phyloP scores from a whole-genome alignment of 805 yeast genomes.

The Ogataea glucozyma region DNA sequence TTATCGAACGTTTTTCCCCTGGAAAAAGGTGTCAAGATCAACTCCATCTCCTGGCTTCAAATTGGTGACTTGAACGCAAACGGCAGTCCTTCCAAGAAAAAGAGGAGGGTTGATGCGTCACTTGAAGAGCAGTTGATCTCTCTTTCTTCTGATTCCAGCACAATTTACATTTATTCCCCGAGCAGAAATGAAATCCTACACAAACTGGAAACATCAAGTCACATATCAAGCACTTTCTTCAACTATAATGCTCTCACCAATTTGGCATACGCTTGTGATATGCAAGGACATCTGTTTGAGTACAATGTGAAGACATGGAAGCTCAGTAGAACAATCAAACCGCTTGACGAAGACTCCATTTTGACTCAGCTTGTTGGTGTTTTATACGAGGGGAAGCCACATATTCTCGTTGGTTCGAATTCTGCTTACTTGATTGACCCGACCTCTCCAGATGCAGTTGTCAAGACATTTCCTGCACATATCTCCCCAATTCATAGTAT shows the following conservation, averaged over 20 bases:
- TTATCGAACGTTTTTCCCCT: constrained; percentile 46
- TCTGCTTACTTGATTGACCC: constrained; percentile 56
- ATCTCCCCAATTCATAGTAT: constrained; percentile 63
- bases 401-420: constrained; percentile 66
- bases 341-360: constrained; percentile 32
- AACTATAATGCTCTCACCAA: constrained; percentile 43
- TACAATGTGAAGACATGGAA: constrained; percentile 56
- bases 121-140: constrained; percentile 51
- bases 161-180: constrained; percentile 67
- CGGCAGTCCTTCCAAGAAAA: constrained; percentile 26
- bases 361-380: constrained; percentile 28
- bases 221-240: constrained; percentile 40
- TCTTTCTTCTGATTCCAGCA: constrained; percentile 66
- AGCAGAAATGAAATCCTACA: constrained; percentile 55
- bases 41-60: constrained; percentile 56
- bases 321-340: constrained; percentile 43
- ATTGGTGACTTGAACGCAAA: constrained; percentile 7
- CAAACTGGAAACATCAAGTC: constrained; percentile 39
- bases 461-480: constrained; percentile 71
- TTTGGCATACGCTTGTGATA: constrained; percentile 61
- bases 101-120: constrained; percentile 27
- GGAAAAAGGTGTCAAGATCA: constrained; percentile 50
- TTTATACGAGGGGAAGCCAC: constrained; percentile 33
- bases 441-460: constrained; percentile 37
- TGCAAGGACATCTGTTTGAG: constrained; percentile 56